Evolutionary conservation across 2,329 filamentous ascomycete genomes (phyloP).

Genomic region (Botrytis pseudocinerea): DNA sequence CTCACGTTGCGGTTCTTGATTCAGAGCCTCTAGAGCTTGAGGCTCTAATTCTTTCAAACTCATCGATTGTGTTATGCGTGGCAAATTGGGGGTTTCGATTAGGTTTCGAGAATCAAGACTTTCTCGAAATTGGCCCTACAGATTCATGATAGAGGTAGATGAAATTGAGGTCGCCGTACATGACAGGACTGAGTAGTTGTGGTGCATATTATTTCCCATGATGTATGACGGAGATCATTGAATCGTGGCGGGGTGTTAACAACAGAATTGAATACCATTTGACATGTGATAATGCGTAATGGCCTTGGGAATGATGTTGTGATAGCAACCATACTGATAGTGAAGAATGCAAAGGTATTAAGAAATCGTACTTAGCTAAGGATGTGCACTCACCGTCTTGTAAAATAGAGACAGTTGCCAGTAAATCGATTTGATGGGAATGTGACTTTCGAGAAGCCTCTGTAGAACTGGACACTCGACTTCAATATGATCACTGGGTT

Average conservation of each 20-base stretch:
- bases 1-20: neutral
- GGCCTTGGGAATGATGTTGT: slow-evolving; percentile 4
- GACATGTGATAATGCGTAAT: slow-evolving; percentile 15
- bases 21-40: neutral
- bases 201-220: neutral
- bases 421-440: neutral
- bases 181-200: neutral
- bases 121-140: neutral
- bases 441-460: neutral
- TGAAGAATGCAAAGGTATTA: neutral
- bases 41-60: neutral
- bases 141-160: neutral
- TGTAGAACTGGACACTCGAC: neutral
- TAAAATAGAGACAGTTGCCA: neutral
- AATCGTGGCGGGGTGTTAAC: slow-evolving; percentile 1
- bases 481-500: neutral
- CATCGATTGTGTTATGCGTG: neutral
- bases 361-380: neutral
- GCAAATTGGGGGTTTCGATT: neutral
- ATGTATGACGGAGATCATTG: neutral
- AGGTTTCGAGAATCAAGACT: neutral
- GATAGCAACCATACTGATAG: neutral
- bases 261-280: neutral
- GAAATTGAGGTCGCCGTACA: neutral
- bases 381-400: neutral